Percentiles rank a stretch among this genome's conserved stretches.
Evolutionary conservation across 2,329 filamentous ascomycete genomes (phyloP).

Genomic region (Lecanoromycetidae sp.): DNA sequence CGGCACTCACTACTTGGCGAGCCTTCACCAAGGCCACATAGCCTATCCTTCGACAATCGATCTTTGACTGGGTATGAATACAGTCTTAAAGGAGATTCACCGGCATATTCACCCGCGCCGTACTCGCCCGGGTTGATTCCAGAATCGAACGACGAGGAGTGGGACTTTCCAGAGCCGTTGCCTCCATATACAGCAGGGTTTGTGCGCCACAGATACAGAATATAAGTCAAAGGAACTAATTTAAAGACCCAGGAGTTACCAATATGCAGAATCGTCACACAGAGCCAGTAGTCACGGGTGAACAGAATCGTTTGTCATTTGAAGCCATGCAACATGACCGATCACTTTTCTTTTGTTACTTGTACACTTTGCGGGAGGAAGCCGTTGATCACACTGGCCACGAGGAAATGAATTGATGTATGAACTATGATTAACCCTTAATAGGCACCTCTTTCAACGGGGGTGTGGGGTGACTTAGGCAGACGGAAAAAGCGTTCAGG

Average conservation of each 20-base stretch:
- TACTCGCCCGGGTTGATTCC: slow-evolving; percentile 21
- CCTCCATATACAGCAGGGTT: slow-evolving; percentile 25
- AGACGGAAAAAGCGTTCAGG: too few species aligned
- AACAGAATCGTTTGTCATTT: not conserved
- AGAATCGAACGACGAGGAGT: slow-evolving; percentile 25
- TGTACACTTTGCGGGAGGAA: slow-evolving; percentile 4
- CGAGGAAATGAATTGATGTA: not conserved
- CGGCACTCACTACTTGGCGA: slow-evolving; percentile 27
- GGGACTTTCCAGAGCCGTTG: slow-evolving; percentile 25
- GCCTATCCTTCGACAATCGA: slow-evolving; percentile 26
- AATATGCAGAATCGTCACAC: slow-evolving; percentile 3
- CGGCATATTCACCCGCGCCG: slow-evolving; percentile 26
- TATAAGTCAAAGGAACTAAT: slow-evolving; percentile 19
- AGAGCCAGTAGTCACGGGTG: slow-evolving; percentile 5
- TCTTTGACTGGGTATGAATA: slow-evolving; percentile 22
- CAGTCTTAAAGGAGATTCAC: slow-evolving; percentile 25
- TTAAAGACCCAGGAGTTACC: slow-evolving; percentile 1
- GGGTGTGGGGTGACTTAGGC: too few species aligned
- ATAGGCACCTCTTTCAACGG: too few species aligned
- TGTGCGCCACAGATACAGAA: slow-evolving; percentile 28
- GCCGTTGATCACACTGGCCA: not conserved
- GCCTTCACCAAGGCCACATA: slow-evolving; percentile 27
- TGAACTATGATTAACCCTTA: too few species aligned
- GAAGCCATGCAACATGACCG: not conserved
- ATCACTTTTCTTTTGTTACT: not conserved